These are phyloP conservation scores for Dittrichia graveolens DNA, from an alignment of 129 eudicot species.

Conservation along the genomic window DNA sequence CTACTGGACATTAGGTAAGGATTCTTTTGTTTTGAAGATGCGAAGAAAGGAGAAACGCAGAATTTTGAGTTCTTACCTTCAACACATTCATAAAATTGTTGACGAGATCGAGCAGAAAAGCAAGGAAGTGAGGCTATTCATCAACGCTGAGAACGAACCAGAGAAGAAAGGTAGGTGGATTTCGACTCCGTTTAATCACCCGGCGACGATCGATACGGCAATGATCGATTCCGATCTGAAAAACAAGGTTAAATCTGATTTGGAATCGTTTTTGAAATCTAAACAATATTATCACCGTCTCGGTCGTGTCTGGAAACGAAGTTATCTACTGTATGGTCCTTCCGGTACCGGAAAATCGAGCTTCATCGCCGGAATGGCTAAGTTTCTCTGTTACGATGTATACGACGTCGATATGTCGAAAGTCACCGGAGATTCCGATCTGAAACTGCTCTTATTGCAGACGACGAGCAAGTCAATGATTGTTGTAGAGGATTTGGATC, in stretches of 20 bases:
- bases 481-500: constrained; percentile 75
- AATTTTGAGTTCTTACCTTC: constrained; percentile 66
- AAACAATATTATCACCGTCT: constrained; percentile 74
- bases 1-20: constrained; percentile 54
- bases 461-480: constrained; percentile 68
- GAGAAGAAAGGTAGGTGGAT: constrained; percentile 73
- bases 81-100: constrained; percentile 60
- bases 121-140: constrained; percentile 57
- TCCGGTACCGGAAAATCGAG: constrained; percentile 92
- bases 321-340: constrained; percentile 71
- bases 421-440: constrained; percentile 59
- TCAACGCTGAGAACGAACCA: constrained; percentile 49
- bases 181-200: constrained; percentile 71
- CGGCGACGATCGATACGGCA: constrained; percentile 86
- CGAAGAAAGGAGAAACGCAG: constrained; percentile 68
- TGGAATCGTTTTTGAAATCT: constrained; percentile 72
- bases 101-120: constrained; percentile 71
- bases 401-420: constrained; percentile 72
- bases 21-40: constrained; percentile 56
- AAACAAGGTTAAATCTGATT: constrained; percentile 65
- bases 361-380: constrained; percentile 88
- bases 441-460: constrained; percentile 62
- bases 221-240: constrained; percentile 77
- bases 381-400: constrained; percentile 60
- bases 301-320: constrained; percentile 90